Conservation (phyloP, 1,139 yeast species). For the Saccharomyces hybrid region DNA sequence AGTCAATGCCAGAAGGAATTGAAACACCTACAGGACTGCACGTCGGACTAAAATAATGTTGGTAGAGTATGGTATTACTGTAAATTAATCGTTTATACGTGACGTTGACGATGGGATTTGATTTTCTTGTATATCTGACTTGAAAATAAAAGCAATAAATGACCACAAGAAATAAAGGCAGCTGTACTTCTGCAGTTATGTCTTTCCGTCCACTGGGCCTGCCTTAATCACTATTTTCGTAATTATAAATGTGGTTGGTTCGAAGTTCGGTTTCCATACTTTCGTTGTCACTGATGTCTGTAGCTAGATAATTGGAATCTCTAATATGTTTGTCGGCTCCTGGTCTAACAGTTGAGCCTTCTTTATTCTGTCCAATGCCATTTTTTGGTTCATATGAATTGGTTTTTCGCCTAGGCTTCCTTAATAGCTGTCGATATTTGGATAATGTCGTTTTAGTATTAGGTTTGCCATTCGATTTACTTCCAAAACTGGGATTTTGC, state of each 20-base stretch:
- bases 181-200: not conserved
- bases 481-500: not conserved
- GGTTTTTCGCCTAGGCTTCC: not conserved
- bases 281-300: constrained; percentile 6
- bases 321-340: not conserved
- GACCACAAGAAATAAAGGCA: not conserved
- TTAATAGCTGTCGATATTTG: not conserved
- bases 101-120: not conserved
- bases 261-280: constrained; percentile 17
- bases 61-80: no score
- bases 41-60: not conserved
- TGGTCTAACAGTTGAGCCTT: not conserved
- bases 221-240: constrained; percentile 6
- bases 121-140: no score
- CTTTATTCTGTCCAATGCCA: not conserved
- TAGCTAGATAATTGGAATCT: not conserved
- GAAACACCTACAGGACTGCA: not conserved
- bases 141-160: not conserved
- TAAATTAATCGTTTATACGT: not conserved
- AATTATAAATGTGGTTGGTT: constrained; percentile 16
- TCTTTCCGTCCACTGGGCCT: not conserved
- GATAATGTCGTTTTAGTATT: not conserved
- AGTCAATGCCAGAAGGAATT: not conserved
- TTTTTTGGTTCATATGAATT: not conserved
- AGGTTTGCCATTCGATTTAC: not conserved